A percentile compares a stretch with the other conserved stretches of the same genome.
Conservation (phyloP, 495 filamentous ascomycete genomes). For the Neurospora hispaniola region DNA sequence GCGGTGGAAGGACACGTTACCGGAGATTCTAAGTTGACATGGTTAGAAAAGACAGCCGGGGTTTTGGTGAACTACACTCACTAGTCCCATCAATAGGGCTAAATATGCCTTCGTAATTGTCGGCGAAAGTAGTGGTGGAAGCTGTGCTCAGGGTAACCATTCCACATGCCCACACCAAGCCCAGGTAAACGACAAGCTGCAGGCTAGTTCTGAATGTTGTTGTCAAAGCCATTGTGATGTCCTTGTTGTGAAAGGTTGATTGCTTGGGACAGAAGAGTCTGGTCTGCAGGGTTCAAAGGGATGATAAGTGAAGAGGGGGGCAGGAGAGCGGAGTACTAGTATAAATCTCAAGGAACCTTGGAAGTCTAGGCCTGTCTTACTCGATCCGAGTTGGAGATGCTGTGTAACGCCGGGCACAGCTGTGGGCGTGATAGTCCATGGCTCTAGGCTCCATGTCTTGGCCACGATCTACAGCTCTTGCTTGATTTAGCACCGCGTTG, state of each 20-base stretch:
- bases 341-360: too few species aligned
- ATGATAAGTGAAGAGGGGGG: too few species aligned
- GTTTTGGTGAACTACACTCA: too few species aligned
- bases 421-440: background rate
- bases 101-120: background rate
- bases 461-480: too few species aligned
- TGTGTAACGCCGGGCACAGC: background rate
- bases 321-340: too few species aligned
- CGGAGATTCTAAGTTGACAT: too few species aligned
- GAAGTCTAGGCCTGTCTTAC: background rate
- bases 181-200: rapidly evolving
- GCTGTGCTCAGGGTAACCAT: background rate
- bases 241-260: too few species aligned
- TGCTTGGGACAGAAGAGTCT: too few species aligned
- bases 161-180: background rate
- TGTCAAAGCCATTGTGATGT: background rate
- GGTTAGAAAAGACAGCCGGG: background rate
- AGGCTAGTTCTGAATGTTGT: background rate
- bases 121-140: background rate
- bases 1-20: too few species aligned
- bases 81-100: rapidly evolving
- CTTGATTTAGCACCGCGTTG: too few species aligned
- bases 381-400: background rate
- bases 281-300: too few species aligned
- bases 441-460: background rate